Evolutionary conservation across 2,329 filamentous ascomycete species (phyloP).

Genomic region (Aspergillus quadricinctus): DNA sequence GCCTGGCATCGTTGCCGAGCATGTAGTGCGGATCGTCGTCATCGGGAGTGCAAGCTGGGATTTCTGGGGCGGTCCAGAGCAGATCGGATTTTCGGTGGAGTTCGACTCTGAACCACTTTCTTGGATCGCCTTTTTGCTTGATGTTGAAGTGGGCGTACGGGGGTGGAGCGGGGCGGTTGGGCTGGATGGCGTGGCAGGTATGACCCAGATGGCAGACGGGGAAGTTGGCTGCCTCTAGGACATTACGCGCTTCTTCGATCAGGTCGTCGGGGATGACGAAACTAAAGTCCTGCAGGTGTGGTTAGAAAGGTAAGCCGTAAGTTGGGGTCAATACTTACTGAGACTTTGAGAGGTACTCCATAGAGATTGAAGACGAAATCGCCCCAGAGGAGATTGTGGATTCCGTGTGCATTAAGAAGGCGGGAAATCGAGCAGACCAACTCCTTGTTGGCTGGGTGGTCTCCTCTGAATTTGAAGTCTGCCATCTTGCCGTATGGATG

Average conservation of each 20-base stretch:
- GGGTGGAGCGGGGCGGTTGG: not conserved
- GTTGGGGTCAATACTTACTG: not conserved
- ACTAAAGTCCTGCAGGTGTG: not conserved
- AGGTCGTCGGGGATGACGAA: not conserved
- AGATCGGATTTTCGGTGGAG: not conserved
- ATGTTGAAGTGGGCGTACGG: not conserved
- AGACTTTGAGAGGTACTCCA: not conserved
- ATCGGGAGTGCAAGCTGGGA: no score
- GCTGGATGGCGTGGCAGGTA: not conserved
- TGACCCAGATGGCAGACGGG: not conserved
- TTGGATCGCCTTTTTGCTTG: not conserved
- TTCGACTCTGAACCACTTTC: not conserved
- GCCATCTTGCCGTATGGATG: not conserved
- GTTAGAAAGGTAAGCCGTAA: not conserved
- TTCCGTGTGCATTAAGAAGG: not conserved
- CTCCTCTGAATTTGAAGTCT: not conserved
- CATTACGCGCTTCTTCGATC: not conserved
- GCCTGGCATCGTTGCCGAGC: no score
- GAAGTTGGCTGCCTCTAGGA: not conserved
- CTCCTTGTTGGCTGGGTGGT: not conserved
- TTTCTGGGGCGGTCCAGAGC: no score
- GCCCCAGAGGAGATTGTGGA: not conserved
- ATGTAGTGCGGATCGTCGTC: no score
- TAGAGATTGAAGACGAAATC: not conserved
- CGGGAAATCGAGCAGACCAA: not conserved